Conservation (phyloP, 306 rosid species). For the Ormosia semicastrata region DNA sequence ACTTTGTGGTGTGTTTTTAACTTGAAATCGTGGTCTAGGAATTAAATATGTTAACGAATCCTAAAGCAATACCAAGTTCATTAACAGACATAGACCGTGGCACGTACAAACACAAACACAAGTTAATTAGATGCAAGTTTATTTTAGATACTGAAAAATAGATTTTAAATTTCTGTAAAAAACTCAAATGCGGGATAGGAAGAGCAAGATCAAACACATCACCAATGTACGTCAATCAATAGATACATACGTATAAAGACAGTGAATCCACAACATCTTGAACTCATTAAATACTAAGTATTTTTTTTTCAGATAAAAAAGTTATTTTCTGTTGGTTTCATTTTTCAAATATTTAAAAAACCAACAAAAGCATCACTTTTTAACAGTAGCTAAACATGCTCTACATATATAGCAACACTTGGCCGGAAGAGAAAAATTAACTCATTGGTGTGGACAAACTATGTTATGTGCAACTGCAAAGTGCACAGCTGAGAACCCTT, state of each 20-base stretch:
- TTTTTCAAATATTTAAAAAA: not conserved
- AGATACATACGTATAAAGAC: too few species aligned
- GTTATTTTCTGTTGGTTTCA: not conserved
- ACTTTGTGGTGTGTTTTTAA: not conserved
- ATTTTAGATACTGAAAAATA: too few species aligned
- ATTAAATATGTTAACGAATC: not conserved
- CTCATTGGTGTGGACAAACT: not conserved
- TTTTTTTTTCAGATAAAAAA: not conserved
- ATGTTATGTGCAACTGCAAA: not conserved
- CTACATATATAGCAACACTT: not conserved
- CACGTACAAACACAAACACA: too few species aligned
- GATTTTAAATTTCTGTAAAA: too few species aligned
- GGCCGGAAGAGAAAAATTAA: not conserved
- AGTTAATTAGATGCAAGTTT: too few species aligned
- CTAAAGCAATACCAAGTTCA: too few species aligned
- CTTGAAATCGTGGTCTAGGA: not conserved
- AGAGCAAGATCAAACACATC: too few species aligned
- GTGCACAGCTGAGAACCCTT: slow-evolving; percentile 26
- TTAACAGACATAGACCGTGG: too few species aligned
- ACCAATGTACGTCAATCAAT: too few species aligned
- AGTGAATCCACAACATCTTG: not conserved
- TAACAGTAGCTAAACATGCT: not conserved
- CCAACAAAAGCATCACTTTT: not conserved
- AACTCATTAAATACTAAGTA: not conserved
- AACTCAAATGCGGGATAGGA: too few species aligned